Conservation (phyloP, 495 filamentous ascomycete species). For the Podospora conica region DNA sequence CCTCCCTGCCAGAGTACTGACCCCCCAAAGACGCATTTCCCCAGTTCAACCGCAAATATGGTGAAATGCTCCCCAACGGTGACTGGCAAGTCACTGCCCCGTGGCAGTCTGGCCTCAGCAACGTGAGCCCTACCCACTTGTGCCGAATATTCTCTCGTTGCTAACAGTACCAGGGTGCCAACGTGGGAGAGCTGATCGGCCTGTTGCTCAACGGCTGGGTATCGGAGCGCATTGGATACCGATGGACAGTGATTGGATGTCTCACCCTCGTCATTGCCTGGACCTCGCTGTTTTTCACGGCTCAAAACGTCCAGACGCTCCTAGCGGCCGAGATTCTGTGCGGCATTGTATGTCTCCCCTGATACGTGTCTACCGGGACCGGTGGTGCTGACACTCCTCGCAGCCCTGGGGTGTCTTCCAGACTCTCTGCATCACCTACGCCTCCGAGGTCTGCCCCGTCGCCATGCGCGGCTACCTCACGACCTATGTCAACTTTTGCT, state of each 20-base stretch:
- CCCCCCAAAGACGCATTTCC: constrained; percentile 40
- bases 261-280: constrained; percentile 60
- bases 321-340: constrained; percentile 70
- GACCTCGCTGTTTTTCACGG: constrained; percentile 72
- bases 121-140: constrained; percentile 38
- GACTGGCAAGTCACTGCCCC: constrained; percentile 61
- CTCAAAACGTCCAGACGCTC: constrained; percentile 59
- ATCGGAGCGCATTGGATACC: constrained; percentile 68
- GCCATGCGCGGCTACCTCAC: constrained; percentile 67
- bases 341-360: constrained; percentile 45
- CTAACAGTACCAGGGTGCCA: constrained; percentile 25
- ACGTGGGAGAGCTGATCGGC: constrained; percentile 65
- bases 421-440: constrained; percentile 71
- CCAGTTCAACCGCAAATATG: constrained; percentile 66
- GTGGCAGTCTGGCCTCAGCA: constrained; percentile 74
- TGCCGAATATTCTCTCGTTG: not conserved
- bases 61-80: constrained; percentile 48
- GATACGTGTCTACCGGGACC: no score
- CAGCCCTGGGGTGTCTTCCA: constrained; percentile 73
- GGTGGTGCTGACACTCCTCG: not conserved
- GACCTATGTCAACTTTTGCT: constrained; percentile 78
- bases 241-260: constrained; percentile 63
- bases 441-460: constrained; percentile 72
- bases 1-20: not conserved
- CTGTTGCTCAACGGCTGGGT: constrained; percentile 70